phyloP scores from a whole-genome alignment of 2,329 filamentous ascomycete species.

The Penicillium sp. region DNA sequence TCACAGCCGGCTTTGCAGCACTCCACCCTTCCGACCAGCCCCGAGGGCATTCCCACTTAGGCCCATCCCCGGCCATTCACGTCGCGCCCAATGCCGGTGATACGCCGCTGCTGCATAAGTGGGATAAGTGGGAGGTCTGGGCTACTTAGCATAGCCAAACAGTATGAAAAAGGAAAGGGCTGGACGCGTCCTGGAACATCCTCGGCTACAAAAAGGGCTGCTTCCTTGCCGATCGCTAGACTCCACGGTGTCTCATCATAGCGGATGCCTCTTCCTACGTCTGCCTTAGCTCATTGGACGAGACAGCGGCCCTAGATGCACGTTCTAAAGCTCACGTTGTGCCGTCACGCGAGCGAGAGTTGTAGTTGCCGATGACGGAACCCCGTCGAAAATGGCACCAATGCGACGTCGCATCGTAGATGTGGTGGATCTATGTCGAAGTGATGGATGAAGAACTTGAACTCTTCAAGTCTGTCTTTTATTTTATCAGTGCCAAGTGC shows the following conservation, averaged over 20 bases:
- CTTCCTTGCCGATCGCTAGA: slow-evolving; percentile 9
- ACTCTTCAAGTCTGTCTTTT: too few species aligned
- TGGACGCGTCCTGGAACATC: slow-evolving; percentile 7
- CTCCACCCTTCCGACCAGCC: slow-evolving; percentile 22
- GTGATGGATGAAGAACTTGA: background rate
- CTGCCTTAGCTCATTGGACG: background rate
- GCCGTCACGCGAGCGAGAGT: background rate
- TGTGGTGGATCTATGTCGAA: background rate
- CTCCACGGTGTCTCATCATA: slow-evolving; percentile 1
- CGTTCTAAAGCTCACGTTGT: background rate
- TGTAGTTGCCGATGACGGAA: background rate
- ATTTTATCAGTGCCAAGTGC: too few species aligned
- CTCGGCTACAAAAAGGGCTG: slow-evolving; percentile 14
- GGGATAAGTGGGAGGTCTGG: too few species aligned
- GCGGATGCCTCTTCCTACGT: background rate
- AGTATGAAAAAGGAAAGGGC: background rate
- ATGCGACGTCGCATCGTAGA: slow-evolving; percentile 2
- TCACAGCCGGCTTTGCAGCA: slow-evolving; percentile 12
- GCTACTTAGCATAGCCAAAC: slow-evolving; percentile 1
- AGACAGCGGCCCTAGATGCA: background rate
- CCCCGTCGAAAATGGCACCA: slow-evolving; percentile 2
- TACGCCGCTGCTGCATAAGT: slow-evolving; percentile 16
- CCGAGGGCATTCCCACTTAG: slow-evolving; percentile 23
- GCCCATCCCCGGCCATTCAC: slow-evolving; percentile 16
- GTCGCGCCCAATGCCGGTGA: background rate